Base-by-base conservation (phyloP, 805 yeast species). In the Cyberlindnera suaveolens region DNA sequence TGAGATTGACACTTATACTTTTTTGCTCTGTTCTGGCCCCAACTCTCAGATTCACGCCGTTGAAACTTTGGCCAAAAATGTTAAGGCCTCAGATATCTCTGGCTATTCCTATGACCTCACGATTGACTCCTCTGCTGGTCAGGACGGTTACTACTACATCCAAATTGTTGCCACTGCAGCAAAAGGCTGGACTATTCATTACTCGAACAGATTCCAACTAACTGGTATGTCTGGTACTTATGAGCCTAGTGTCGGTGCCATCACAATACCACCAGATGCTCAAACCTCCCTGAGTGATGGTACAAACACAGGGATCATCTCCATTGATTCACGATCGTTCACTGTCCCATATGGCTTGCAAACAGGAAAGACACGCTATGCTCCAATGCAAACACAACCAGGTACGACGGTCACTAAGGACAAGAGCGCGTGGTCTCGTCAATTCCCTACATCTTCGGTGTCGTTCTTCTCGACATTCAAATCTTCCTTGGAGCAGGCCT, bases 351-450 rank as follows among this genome's bases (percentile, higher is more conserved):
- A 90, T 65, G 75, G 86, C 3, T 49, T 54, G 53, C 98, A 91
- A 66, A 82, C 93, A 0, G 96, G 96, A 27, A 63, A 53, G 17
- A 77, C 85, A 9, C 75, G 90, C 54, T 86, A 66, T 62, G 97
- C 98, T 1, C 96, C 97, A 41, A 87, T 89, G 96, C 97, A 90
- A 66, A 61, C 71, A 46, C 96, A 88, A 64, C 97, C 99, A 6
- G 85, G 82, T 4, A 57, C 84, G 1, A 66, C 65, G 9, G 76
- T 88, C 20, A 85, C 96, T 1, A 76, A 70, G 32, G 43, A 42
- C 23, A 44, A 52, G 14, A 71, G 82, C 9, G 64, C 81, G 3
- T 83, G 90, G 82, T 60, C 82, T 10, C 73, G 80, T 52, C 70
- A 78, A 50, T 81, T 64, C 60, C 79, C 91, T 15, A 76, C 95